Evolutionary conservation across 495 filamentous ascomycete genomes (phyloP), one percentile per base, ranked within the genome.

Genomic region (Rusavskia elegans): DNA sequence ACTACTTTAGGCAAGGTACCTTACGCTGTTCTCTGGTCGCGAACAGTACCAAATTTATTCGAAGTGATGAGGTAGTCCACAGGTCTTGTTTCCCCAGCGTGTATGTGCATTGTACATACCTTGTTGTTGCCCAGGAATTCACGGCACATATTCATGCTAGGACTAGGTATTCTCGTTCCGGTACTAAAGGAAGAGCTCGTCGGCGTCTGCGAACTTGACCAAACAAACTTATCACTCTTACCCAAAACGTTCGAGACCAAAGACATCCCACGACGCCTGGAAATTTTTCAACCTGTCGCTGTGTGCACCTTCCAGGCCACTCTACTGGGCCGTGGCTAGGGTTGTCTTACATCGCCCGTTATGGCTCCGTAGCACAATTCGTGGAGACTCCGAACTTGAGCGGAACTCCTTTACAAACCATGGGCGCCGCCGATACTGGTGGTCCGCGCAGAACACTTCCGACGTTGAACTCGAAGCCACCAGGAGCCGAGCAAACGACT

Each of bases 261-360:
- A 48, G 45, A 35, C 5, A n/a, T 16, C 45, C 3, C 14, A 7
- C 8, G 7, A 48, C n/a, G 16, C 19, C 45, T 25, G 10, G 45
- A 19, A 21, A 23, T 1, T 27, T 48, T 29, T 59, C 59, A 62
- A 40, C 49, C 57, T 62, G 59, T 59, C 54, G 59, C 57, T 40
- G 27, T 41, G 39, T 32, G 48, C 25, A 20, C 48, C 25, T 25
- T 36, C 45, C 27, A 50, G 57, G 54, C 59, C 54, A 30, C 35
- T 62, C 38, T 53, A 45, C 40, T 50, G 55, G 57, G 55, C 59
- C 50, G 52, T 44, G 61, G 59, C 53, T 59, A 65, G 53, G 51
- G 66, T 49, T 59, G 51, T 17, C 65, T 35, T 35, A 35, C 62
- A 64, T 53, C 57, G 27, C 62, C 66, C 42, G 66, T 66, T 58